Conservation (phyloP, 2,329 filamentous ascomycete species). For the Pestalotiopsis sp. region DNA sequence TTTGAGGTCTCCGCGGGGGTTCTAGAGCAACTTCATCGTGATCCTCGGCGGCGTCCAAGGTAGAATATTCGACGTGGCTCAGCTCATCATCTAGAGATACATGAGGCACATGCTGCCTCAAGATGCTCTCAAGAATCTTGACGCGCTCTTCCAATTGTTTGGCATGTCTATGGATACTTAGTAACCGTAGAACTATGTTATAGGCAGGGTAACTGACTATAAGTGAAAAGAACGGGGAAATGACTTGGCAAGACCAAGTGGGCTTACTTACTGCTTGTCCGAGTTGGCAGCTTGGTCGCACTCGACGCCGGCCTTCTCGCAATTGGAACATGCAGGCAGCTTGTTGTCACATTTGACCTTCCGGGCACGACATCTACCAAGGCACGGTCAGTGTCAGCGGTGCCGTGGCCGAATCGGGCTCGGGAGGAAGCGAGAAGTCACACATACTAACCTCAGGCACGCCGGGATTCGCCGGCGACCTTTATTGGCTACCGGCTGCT, state of each 20-base stretch:
- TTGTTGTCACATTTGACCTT: constrained; percentile 99
- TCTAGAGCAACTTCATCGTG: neutral
- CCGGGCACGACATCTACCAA: constrained; percentile 2
- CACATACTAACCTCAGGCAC: constrained; percentile 5
- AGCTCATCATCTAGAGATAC: constrained; percentile 1
- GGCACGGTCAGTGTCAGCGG: neutral
- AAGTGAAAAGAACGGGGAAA: neutral
- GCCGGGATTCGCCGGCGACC: constrained; percentile 4
- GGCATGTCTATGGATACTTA: neutral
- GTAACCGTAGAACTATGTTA: neutral
- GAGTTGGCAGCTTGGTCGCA: constrained; percentile 11
- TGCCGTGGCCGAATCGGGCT: neutral
- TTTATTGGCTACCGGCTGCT: neutral
- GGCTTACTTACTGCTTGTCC: constrained; percentile 6
- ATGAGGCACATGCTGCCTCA: neutral
- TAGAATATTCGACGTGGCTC: neutral
- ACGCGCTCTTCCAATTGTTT: constrained; percentile 5
- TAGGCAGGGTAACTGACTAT: neutral
- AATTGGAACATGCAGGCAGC: constrained; percentile 91
- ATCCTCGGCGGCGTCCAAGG: neutral
- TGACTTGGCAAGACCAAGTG: neutral
- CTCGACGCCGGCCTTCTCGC: constrained; percentile 34
- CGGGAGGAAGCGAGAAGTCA: neutral
- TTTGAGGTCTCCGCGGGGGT: neutral
- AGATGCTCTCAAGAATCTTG: constrained; percentile 2